A percentile compares a stretch with the other conserved stretches of the same genome.
Conservation (phyloP, 352 stramenopile genomes). For the Phytophthora aleatoria region DNA sequence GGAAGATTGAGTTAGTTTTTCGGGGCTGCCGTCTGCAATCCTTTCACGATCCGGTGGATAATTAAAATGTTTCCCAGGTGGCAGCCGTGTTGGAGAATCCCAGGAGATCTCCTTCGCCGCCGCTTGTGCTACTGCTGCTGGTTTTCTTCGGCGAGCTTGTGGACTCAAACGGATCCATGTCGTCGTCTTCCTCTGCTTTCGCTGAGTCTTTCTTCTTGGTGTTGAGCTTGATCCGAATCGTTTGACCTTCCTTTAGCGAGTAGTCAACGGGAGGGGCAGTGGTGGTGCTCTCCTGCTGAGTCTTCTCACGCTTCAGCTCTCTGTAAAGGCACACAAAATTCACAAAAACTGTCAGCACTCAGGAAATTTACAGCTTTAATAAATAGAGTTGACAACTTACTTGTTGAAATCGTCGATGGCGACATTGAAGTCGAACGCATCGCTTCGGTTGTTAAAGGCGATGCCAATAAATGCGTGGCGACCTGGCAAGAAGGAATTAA, state of each 20-base stretch:
- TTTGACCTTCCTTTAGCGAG: constrained; percentile 92
- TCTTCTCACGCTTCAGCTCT: constrained; percentile 65
- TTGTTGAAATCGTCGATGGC: constrained; percentile 90
- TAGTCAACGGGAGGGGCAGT: constrained; percentile 80
- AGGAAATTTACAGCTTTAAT: not conserved
- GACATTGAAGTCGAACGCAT: constrained; percentile 96
- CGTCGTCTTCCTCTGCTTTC: constrained; percentile 40
- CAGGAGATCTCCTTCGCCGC: constrained; percentile 38
- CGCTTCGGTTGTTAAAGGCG: constrained; percentile 93
- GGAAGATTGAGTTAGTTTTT: no score
- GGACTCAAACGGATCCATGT: constrained; percentile 27
- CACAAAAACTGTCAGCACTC: constrained; percentile 5
- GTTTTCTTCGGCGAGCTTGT: constrained; percentile 30
- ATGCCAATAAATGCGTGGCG: constrained; percentile 94
- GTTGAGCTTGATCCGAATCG: constrained; percentile 90
- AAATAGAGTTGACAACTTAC: constrained; percentile 27
- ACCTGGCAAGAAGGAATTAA: constrained; percentile 31
- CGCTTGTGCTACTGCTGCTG: constrained; percentile 10
- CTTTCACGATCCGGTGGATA: no score
- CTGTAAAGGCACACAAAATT: constrained; percentile 25
- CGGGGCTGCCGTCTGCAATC: no score
- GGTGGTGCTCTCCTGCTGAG: constrained; percentile 39
- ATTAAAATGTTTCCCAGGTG: constrained; percentile 66
- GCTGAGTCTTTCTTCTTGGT: constrained; percentile 55
- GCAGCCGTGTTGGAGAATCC: constrained; percentile 40